Base-by-base conservation (phyloP, 1,139 yeast species). In the Yamadazyma songkhlaensis region DNA sequence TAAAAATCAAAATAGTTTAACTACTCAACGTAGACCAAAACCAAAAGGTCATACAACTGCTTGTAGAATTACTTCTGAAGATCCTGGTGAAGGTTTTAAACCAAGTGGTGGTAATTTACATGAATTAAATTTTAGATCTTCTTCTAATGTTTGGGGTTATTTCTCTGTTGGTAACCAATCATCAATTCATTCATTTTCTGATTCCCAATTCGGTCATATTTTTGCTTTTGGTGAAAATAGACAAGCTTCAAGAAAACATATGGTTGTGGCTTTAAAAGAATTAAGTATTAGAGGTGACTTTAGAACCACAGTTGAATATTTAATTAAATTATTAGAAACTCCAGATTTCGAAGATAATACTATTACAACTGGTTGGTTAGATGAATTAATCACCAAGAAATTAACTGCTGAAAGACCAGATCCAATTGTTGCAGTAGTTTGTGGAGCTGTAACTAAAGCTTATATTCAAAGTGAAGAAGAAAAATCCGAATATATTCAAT, bases 1-100 rank as follows among this genome's bases (percentile, higher is more conserved):
- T 66, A 80, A 81, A 47, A 72, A 82, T 29, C 85, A 84, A 50
- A 79, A 74, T 42, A 76, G 95, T 29, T 69, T 79, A 50, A 75
- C 79, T 50, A 77, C 84, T 40, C 98, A 92, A 70, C 82, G 97
- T 64, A 81, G 80, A 53, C 98, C 98, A 33, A 78, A 77, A 49
- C 98, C 98, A 51, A 88, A 88, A 71, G 98, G 98, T 47, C 98
- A 92, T 65, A 87, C 96, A 62, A 92, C 97, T 36, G 98, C 98
- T 37, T 90, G 97, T 71, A 90, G 98, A 74, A 92, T 92, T 62
- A 92, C 98, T 24, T 87, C 96, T 7, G 98, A 92, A 68, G 98
- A 92, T 67, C 98, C 98, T 29, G 95, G 96, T 60, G 97, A 90
- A 70, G 98, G 98, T 34, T 92, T 92, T 76, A 92, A 92, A 65